Base-by-base conservation (phyloP, 2,329 filamentous ascomycete genomes). In the Colletotrichum cereale region DNA sequence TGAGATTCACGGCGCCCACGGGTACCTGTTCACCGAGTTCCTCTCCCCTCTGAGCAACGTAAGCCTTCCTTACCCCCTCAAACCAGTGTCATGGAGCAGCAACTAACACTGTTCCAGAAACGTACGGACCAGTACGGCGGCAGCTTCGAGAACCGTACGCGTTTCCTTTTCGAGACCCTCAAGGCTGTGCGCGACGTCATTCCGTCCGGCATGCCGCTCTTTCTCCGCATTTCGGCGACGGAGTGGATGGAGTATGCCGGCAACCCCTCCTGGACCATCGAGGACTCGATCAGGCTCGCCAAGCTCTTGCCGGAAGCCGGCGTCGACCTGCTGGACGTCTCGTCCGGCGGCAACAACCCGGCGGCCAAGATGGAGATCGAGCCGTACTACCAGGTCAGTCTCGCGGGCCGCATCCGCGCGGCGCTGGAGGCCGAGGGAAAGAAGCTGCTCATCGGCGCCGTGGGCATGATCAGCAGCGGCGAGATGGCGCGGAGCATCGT, bases 321-420 rank as follows among this genome's bases (percentile, higher is more conserved):
- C 38, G 87, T 97, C 53, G 95, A 98, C 79, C 84, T 97, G 21
- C 86, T 97, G 38, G 95, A 98, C 79, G 89, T 97, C 68, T 94
- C 91, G 75, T 91, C 90, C 1, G 94, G 91, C 42, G 95, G 93
- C 48, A 92, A 93, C 78, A 88, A 90, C 78, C 80, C 84, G 44
- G 79, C 81, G 55, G 90, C 93, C 78, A 84, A 90, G 78, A 89
- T 94, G 74, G 81, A 88, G 26, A 76, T 86, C 16, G 87, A 88
- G 55, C 89, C 91, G 1, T 89, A 87, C 48, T 96, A 93, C 85
- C 95, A 97, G 84, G 87, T 91, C 29, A 89, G 91, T 50, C 89
- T 96, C 66, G 92, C 94, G 0, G 89, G 90, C 57, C 84, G 86
- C 40, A 89, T 97, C 73, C 93, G 96, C 78, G 85, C 90, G 74